phyloP scores from a whole-genome alignment of 78 protist species.

The Chrysochromulina tobinii region DNA sequence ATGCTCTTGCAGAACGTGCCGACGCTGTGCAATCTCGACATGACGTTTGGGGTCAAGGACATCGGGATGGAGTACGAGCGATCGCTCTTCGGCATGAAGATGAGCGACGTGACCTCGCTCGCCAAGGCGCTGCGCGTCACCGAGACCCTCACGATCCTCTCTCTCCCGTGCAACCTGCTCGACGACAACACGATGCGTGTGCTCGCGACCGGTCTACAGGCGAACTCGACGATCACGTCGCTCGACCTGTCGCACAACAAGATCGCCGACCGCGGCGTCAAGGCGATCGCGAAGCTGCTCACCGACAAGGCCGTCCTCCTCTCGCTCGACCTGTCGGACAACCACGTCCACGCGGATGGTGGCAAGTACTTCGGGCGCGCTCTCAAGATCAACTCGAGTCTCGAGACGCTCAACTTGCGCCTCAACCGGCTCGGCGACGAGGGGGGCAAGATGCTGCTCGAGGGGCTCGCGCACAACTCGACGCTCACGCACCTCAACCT shows the following conservation, averaged over 20 bases:
- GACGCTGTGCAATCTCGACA: neutral
- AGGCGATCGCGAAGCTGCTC: slow-evolving; percentile 13
- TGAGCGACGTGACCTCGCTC: neutral
- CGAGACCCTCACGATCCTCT: slow-evolving; percentile 5
- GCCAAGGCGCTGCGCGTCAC: neutral
- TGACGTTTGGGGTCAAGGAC: neutral
- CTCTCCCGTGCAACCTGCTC: neutral
- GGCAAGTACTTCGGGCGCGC: slow-evolving; percentile 30
- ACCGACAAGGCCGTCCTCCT: neutral
- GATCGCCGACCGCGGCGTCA: slow-evolving; percentile 20
- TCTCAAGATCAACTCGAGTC: neutral
- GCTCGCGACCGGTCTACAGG: neutral
- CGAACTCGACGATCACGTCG: neutral
- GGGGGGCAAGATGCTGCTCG: neutral
- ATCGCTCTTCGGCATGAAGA: neutral
- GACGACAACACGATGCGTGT: neutral
- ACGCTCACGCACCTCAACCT: neutral
- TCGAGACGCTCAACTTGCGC: neutral
- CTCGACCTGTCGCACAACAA: slow-evolving; percentile 19
- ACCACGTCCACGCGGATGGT: slow-evolving; percentile 25
- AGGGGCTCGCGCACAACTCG: neutral
- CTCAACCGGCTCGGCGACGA: slow-evolving; percentile 30
- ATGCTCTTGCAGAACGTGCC: neutral
- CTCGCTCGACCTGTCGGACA: neutral
- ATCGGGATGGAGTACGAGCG: neutral